Base-by-base conservation (phyloP, 2,329 filamentous ascomycete species). In the Fusarium drepaniforme region DNA sequence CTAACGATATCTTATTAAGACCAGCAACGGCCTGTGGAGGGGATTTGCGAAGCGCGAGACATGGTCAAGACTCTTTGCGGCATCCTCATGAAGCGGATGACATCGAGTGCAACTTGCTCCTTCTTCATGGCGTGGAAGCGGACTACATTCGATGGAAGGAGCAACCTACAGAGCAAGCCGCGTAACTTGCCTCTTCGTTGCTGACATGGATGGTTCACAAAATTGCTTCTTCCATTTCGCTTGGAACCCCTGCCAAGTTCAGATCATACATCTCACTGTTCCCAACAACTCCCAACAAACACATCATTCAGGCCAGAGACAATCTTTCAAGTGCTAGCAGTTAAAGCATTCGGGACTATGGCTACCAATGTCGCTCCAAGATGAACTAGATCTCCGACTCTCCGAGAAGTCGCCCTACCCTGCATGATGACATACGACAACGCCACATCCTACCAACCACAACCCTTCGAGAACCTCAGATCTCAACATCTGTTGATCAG, bases 321-420 rank as follows among this genome's bases (percentile, higher is more conserved):
- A 21, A n/a, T 15, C 28, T 33, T 56, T 4, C 8, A 35, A 33
- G 51, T 30, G 51, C 28, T 9, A 33, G 30, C 30, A 33, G 28
- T 58, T 8, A 11, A 23, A 35, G 30, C 15, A 21, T 25, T 37
- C 15, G 53, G 38, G 16, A 58, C 53, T 8, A 37, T 37, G 53
- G 3, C 21, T 18, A 58, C 23, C 8, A 30, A 33, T 7, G 11
- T 33, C 28, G 33, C 13, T 33, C 28, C 51, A 56, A 13, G n/a
- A 56, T 33, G 51, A n/a, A 37, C 40, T 12, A 44, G 68, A 40
- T 63, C 64, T 6, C 71, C 68, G 65, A 66, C 68, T 37, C 65
- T 71, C 18, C 68, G 71, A 28, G 71, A 71, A 68, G 71, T 63
- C 25, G 53, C 68, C 40, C 65, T 73, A 35, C 42, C 68, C 15